Evolutionary conservation across 805 yeast genomes (phyloP).

Genomic region (Ogataea dorogensis): DNA sequence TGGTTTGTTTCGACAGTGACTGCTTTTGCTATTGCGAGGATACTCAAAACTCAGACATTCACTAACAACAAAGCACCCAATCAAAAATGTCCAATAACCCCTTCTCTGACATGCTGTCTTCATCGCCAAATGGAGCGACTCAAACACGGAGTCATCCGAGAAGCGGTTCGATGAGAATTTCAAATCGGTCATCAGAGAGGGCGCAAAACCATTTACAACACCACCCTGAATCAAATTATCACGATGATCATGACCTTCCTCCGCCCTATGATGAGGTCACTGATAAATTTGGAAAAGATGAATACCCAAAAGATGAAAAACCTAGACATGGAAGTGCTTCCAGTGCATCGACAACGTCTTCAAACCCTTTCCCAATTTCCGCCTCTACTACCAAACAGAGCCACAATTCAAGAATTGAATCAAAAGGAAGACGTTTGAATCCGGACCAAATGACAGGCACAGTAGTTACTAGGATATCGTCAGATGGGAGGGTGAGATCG

Average conservation of each 20-base stretch:
- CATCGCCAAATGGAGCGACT: slow-evolving; percentile 33
- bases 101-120: slow-evolving; percentile 47
- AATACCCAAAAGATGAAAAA: slow-evolving; percentile 56
- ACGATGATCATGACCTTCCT: slow-evolving; percentile 39
- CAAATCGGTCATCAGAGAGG: slow-evolving; percentile 31
- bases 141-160: slow-evolving; percentile 33
- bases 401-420: slow-evolving; percentile 16
- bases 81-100: slow-evolving; percentile 46
- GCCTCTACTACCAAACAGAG: slow-evolving; percentile 10
- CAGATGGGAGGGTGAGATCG: slow-evolving; percentile 34
- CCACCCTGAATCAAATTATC: slow-evolving; percentile 30
- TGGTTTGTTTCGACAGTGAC: too few relatives aligned
- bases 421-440: slow-evolving; percentile 24
- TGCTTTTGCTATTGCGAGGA: slow-evolving; percentile 1
- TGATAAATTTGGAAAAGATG: slow-evolving; percentile 37
- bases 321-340: slow-evolving; percentile 22
- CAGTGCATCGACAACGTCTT: slow-evolving; percentile 16
- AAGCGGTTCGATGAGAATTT: slow-evolving; percentile 1
- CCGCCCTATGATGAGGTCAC: slow-evolving; percentile 74
- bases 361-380: slow-evolving; percentile 29
- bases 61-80: slow-evolving; percentile 12
- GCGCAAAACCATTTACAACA: slow-evolving; percentile 1
- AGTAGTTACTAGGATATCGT: slow-evolving; percentile 27
- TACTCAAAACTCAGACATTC: not conserved
- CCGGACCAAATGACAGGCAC: slow-evolving; percentile 24